Conservation (phyloP, 352 stramenopile genomes). For the Saprolegnia parasitica region DNA sequence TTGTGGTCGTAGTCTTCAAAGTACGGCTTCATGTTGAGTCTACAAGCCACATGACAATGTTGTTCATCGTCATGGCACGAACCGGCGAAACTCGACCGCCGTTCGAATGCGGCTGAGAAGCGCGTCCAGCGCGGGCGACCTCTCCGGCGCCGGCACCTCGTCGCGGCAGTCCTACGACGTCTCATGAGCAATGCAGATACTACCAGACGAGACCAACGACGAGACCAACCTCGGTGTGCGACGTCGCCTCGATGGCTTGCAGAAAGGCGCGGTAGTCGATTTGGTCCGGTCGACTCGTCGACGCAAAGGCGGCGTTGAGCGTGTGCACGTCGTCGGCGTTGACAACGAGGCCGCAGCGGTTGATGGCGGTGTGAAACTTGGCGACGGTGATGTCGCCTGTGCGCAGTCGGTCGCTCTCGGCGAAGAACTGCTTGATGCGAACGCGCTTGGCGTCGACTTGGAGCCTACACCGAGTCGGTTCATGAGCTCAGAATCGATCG, state of each 20-base stretch:
- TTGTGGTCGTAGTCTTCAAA: conserved; percentile 86
- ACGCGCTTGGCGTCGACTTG: conserved; percentile 63
- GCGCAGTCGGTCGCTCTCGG: conserved; percentile 72
- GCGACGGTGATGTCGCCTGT: conserved; percentile 74
- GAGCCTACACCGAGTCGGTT: conserved; percentile 28
- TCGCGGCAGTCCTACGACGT: conserved; percentile 2
- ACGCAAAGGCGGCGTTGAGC: conserved; percentile 59
- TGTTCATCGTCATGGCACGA: neutral
- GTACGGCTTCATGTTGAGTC: conserved; percentile 80
- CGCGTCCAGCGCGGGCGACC: conserved; percentile 1
- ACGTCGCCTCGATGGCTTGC: conserved; percentile 40
- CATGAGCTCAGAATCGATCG: neutral
- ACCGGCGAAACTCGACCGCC: conserved; percentile 18
- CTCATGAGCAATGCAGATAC: neutral
- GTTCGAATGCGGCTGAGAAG: conserved; percentile 19
- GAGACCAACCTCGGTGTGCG: conserved; percentile 17
- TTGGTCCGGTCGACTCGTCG: conserved; percentile 55
- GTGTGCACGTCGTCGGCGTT: conserved; percentile 59
- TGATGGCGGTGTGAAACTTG: conserved; percentile 83
- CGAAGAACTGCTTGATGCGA: conserved; percentile 78
- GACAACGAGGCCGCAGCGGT: conserved; percentile 66
- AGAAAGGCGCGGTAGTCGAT: conserved; percentile 78
- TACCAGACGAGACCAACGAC: no score
- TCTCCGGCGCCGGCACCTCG: neutral
- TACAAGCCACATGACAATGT: neutral